Evolutionary conservation across 192 early-diverging fungal species (phyloP).

Genomic region (Podochytrium sp.): DNA sequence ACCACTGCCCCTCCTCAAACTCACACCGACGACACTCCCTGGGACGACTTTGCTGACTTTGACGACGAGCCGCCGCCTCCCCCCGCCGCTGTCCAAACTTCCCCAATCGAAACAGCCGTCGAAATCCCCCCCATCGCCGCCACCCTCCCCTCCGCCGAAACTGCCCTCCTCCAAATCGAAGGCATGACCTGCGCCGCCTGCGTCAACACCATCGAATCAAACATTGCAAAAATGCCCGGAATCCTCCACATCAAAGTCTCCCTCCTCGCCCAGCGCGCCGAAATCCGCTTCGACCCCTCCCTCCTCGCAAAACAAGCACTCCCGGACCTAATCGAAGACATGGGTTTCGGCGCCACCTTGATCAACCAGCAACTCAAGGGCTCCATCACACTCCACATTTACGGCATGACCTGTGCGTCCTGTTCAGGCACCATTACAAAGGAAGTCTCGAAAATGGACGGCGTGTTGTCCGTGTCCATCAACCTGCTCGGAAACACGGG

Average conservation of each 20-base stretch:
- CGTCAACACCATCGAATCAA: constrained; percentile 82
- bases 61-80: not conserved
- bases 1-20: not conserved
- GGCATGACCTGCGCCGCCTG: constrained; percentile 98
- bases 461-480: constrained; percentile 68
- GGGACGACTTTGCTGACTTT: not conserved
- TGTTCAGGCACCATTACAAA: constrained; percentile 83
- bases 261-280: constrained; percentile 80
- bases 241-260: constrained; percentile 80
- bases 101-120: too few relatives aligned
- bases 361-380: constrained; percentile 56
- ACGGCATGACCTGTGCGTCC: constrained; percentile 89
- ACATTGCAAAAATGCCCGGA: constrained; percentile 60
- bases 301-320: constrained; percentile 50
- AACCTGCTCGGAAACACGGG: constrained; percentile 80
- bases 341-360: constrained; percentile 73
- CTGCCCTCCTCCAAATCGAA: constrained; percentile 63
- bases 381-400: constrained; percentile 76
- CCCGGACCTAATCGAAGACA: constrained; percentile 66
- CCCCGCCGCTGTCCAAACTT: not conserved
- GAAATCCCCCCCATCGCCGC: not conserved
- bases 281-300: constrained; percentile 65
- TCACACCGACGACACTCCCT: not conserved
- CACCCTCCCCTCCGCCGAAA: constrained; percentile 35
- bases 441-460: constrained; percentile 56